Percentiles rank a stretch among this genome's conserved stretches.
Evolutionary conservation across 2,329 filamentous ascomycete genomes (phyloP).

Genomic region (Karstenula rhodostoma): DNA sequence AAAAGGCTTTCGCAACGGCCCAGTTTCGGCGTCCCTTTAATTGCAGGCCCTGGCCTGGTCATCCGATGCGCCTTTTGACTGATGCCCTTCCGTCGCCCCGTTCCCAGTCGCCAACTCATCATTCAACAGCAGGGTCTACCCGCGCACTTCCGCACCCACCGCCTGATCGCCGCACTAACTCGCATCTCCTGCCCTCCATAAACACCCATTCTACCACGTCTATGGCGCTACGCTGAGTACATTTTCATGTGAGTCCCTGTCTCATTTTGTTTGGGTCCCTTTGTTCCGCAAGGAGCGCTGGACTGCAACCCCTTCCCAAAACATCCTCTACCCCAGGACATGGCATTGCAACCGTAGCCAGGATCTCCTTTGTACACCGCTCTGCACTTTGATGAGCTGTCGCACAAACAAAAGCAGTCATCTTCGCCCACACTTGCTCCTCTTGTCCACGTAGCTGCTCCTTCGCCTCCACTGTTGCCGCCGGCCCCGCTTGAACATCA

Average conservation of each 20-base stretch:
- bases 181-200: constrained; percentile 30
- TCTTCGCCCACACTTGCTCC: constrained; percentile 16
- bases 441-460: constrained; percentile 21
- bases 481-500: constrained; percentile 28
- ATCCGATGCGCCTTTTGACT: constrained; percentile 27
- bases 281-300: constrained; percentile 40
- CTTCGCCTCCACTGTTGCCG: constrained; percentile 17
- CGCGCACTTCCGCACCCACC: constrained; percentile 40
- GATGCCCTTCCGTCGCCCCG: constrained; percentile 24
- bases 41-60: constrained; percentile 34
- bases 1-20: constrained; percentile 37
- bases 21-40: constrained; percentile 25
- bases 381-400: constrained; percentile 37
- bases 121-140: constrained; percentile 40
- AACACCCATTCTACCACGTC: constrained; percentile 35
- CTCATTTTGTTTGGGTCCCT: constrained; percentile 41
- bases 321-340: constrained; percentile 34
- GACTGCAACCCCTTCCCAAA: constrained; percentile 40
- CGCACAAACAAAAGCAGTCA: constrained; percentile 35
- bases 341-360: constrained; percentile 42
- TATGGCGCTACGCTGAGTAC: constrained; percentile 30
- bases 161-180: constrained; percentile 38
- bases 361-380: constrained; percentile 45
- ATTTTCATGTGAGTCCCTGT: constrained; percentile 44
- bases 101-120: constrained; percentile 42